A percentile compares a stretch with the other conserved stretches of the same genome.
These are phyloP conservation scores for Quercus engelmannii DNA, from an alignment of 306 rosid genomes.

Conservation along the genomic window DNA sequence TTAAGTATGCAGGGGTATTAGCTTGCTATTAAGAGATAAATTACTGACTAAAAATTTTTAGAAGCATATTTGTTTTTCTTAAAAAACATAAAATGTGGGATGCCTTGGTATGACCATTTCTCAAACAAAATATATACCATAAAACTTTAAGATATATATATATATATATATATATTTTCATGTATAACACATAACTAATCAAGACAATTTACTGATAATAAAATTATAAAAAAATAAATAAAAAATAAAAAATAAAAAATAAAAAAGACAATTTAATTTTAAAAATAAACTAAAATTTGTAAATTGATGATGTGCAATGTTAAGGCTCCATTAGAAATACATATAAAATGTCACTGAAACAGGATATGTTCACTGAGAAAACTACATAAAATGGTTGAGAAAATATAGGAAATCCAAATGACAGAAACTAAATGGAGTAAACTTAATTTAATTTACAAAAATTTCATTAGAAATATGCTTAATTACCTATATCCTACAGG, in stretches of 20 bases:
- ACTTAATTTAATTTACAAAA: neutral
- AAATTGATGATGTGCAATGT: too few species aligned
- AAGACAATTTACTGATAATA: too few species aligned
- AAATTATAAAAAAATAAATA: too few species aligned
- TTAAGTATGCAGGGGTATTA: neutral
- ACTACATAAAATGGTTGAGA: neutral
- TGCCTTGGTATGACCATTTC: too few species aligned
- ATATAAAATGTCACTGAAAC: neutral
- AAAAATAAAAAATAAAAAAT: too few species aligned
- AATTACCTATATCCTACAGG: constrained; percentile 85
- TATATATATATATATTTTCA: too few species aligned
- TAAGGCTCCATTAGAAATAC: neutral
- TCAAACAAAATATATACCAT: too few species aligned
- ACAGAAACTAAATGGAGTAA: neutral
- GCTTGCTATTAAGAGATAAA: neutral
- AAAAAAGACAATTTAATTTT: too few species aligned
- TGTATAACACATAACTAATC: too few species aligned
- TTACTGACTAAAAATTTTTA: neutral
- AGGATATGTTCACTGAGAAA: neutral
- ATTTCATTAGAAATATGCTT: neutral
- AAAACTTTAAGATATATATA: too few species aligned
- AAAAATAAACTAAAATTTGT: too few species aligned
- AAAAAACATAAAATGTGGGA: too few species aligned
- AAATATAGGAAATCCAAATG: neutral
- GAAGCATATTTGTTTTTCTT: neutral